A percentile compares a stretch with the other conserved stretches of the same genome.
Conservation (phyloP, 176 grass and related monocot genomes). For the Aegilops longissima region DNA sequence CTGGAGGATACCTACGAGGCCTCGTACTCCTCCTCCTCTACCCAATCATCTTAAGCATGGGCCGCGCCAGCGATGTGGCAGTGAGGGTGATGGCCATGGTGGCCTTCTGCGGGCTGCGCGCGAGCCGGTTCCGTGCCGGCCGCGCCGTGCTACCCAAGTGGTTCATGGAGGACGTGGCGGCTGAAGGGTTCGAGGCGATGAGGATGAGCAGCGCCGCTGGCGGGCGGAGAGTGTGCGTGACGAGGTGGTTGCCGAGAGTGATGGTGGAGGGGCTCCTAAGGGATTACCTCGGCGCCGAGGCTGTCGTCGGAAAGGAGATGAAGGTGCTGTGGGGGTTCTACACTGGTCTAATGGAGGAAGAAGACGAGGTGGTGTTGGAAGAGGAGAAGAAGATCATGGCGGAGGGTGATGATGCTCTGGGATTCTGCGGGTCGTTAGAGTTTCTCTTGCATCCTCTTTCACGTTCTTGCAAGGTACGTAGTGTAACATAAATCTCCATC, state of each 20-base stretch:
- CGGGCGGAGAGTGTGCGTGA: conserved; percentile 35
- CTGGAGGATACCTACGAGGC: conserved; percentile 52
- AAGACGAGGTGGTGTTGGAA: not conserved
- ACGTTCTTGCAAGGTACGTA: conserved; percentile 54
- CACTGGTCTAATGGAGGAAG: too few relatives aligned
- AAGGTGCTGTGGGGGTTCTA: too few relatives aligned
- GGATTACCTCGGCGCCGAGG: too few relatives aligned
- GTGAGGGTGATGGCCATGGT: too few relatives aligned
- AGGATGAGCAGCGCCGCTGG: not conserved
- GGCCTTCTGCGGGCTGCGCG: too few relatives aligned
- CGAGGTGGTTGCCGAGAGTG: not conserved
- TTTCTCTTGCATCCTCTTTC: conserved; percentile 24
- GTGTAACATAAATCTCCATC: not conserved
- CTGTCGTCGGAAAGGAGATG: too few relatives aligned
- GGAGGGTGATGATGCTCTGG: conserved; percentile 1
- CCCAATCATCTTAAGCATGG: conserved; percentile 37
- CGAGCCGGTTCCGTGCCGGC: too few relatives aligned
- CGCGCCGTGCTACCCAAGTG: too few relatives aligned
- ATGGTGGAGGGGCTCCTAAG: too few relatives aligned
- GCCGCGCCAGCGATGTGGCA: too few relatives aligned
- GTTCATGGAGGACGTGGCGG: too few relatives aligned
- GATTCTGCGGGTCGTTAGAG: conserved; percentile 19
- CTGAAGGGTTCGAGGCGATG: too few relatives aligned
- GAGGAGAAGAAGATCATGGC: not conserved
- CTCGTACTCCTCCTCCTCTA: conserved; percentile 43